Conservation (phyloP, 2,329 filamentous ascomycete genomes). For the Xylaria sp. region DNA sequence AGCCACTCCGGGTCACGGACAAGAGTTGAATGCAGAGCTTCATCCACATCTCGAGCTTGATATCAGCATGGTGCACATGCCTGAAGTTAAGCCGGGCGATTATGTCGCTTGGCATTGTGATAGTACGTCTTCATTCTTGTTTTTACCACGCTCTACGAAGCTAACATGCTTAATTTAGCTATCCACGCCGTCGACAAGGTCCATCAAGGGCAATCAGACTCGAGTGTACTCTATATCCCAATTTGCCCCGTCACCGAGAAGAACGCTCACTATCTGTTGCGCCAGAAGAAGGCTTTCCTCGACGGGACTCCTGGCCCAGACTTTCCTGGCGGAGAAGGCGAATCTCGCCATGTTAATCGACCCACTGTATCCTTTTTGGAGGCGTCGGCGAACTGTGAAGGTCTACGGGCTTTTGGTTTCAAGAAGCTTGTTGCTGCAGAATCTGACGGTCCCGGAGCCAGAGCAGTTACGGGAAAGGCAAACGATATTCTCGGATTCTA, state of each 20-base stretch:
- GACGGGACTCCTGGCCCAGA: conserved; percentile 75
- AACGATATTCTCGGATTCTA: conserved; percentile 59
- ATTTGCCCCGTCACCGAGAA: conserved; percentile 81
- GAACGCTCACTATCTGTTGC: conserved; percentile 76
- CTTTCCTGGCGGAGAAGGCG: conserved; percentile 77
- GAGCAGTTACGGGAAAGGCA: conserved; percentile 53
- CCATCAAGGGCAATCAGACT: conserved; percentile 77
- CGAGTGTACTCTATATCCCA: conserved; percentile 89
- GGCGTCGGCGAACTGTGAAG: conserved; percentile 49
- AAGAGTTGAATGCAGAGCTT: conserved; percentile 71
- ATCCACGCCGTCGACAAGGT: conserved; percentile 87
- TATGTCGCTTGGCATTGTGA: conserved; percentile 89
- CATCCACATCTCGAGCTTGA: conserved; percentile 78
- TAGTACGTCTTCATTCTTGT: conserved; percentile 54
- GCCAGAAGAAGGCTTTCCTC: conserved; percentile 78
- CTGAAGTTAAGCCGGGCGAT: conserved; percentile 75
- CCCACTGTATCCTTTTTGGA: conserved; percentile 55
- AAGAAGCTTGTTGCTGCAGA: conserved; percentile 50
- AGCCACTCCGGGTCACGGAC: conserved; percentile 73
- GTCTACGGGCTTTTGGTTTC: conserved; percentile 59
- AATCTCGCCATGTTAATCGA: conserved; percentile 64
- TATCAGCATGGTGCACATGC: conserved; percentile 77
- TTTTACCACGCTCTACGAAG: conserved; percentile 40
- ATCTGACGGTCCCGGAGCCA: conserved; percentile 51
- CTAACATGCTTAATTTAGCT: conserved; percentile 46